A percentile compares a stretch with the other conserved stretches of the same genome.
Conservation (phyloP, 768 basidiomycete genomes). For the Leccinum rimulosum region DNA sequence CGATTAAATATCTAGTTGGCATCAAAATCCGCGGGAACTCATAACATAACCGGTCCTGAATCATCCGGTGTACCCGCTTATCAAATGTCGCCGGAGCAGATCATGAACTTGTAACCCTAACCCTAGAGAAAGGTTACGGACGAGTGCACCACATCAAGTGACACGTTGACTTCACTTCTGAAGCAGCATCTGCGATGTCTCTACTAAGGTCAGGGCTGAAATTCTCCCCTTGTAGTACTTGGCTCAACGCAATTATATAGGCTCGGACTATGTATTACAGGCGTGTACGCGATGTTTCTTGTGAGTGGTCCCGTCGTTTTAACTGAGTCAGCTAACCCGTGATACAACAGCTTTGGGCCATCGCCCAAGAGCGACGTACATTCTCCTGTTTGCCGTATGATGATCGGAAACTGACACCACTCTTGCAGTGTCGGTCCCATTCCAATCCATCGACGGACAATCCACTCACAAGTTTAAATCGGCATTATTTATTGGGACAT, state of each 20-base stretch:
- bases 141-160: neutral
- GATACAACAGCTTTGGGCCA: slow-evolving; percentile 70
- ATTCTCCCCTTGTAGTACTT: neutral
- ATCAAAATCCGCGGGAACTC: no score
- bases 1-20: no score
- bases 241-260: slow-evolving; percentile 31
- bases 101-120: slow-evolving; percentile 10
- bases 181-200: slow-evolving; percentile 19
- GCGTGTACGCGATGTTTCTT: slow-evolving; percentile 93
- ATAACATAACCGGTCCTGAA: no score
- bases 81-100: no score
- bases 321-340: slow-evolving; percentile 2
- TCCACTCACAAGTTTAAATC: slow-evolving; percentile 78
- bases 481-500: slow-evolving; percentile 80
- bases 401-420: neutral
- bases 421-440: slow-evolving; percentile 75
- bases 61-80: no score
- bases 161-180: slow-evolving; percentile 20
- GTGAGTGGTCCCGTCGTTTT: slow-evolving; percentile 40
- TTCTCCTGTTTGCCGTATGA: neutral
- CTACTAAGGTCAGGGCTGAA: slow-evolving; percentile 23
- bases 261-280: slow-evolving; percentile 72
- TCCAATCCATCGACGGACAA: slow-evolving; percentile 62
- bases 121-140: slow-evolving; percentile 19
- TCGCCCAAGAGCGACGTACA: slow-evolving; percentile 91